These are phyloP conservation scores for Citrus inodora DNA, from an alignment of 345 rosid species.

Conservation along the genomic window DNA sequence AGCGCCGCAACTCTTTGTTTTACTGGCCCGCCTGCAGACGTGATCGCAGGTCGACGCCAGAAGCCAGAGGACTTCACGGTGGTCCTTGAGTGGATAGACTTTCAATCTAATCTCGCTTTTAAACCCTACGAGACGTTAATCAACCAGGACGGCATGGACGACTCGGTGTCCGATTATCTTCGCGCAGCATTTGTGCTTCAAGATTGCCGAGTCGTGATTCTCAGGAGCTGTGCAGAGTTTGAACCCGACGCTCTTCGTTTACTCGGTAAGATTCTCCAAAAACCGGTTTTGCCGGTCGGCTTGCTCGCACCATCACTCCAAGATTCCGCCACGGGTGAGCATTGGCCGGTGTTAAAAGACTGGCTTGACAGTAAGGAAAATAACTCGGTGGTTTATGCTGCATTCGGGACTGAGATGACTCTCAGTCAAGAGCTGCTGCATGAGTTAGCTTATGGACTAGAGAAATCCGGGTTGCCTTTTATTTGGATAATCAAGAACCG, in stretches of 20 bases:
- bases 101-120: background rate
- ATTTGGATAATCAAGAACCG: slow-evolving; percentile 21
- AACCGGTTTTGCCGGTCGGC: background rate
- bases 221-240: slow-evolving; percentile 20
- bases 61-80: slow-evolving; percentile 20
- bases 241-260: slow-evolving; percentile 14
- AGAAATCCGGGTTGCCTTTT: slow-evolving; percentile 19
- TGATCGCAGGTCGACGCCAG: slow-evolving; percentile 7
- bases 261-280: background rate
- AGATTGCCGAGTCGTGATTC: background rate
- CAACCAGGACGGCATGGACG: slow-evolving; percentile 10
- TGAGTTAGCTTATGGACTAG: slow-evolving; percentile 27
- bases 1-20: slow-evolving; percentile 14
- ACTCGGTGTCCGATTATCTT: slow-evolving; percentile 1
- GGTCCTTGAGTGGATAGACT: background rate
- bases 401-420: slow-evolving; percentile 17
- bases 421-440: slow-evolving; percentile 8
- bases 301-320: background rate
- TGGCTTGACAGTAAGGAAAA: slow-evolving; percentile 1
- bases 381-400: slow-evolving; percentile 14
- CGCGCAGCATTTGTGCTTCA: background rate
- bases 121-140: slow-evolving; percentile 8
- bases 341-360: background rate
- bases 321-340: background rate
- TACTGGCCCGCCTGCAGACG: slow-evolving; percentile 7